Conservation (phyloP, 148 eudicot species). For the Camellia sinensis region DNA sequence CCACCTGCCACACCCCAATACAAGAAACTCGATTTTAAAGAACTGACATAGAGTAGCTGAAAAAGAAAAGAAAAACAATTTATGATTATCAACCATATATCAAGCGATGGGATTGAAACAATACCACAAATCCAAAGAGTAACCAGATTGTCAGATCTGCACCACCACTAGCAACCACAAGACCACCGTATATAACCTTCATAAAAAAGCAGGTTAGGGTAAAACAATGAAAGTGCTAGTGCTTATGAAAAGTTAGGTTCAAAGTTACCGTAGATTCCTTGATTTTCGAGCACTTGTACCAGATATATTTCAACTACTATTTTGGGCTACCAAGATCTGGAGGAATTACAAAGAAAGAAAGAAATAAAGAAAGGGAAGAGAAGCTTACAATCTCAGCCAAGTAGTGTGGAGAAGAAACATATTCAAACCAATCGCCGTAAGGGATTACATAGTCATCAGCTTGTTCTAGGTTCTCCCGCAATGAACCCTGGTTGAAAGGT, state of each 20-base stretch:
- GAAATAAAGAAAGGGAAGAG: not conserved
- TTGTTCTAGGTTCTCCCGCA: conserved; percentile 52
- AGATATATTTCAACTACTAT: too few species aligned
- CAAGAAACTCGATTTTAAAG: not conserved
- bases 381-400: conserved; percentile 77
- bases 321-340: too few species aligned
- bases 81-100: not conserved
- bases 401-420: conserved; percentile 87
- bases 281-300: too few species aligned
- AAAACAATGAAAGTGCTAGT: too few species aligned
- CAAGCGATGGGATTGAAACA: conserved; percentile 9
- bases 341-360: not conserved
- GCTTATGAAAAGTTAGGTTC: not conserved
- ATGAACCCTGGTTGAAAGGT: conserved; percentile 51
- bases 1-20: conserved; percentile 50
- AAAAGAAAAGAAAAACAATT: not conserved
- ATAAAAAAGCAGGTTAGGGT: conserved; percentile 1
- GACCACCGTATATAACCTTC: conserved; percentile 85
- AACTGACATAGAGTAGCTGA: not conserved
- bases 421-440: conserved; percentile 82
- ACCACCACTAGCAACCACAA: conserved; percentile 81
- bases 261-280: not conserved
- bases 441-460: conserved; percentile 63
- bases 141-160: conserved; percentile 77
- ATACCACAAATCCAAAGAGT: conserved; percentile 81